Evolutionary conservation across 164 flowering plant genomes (phyloP).

Genomic region (Nelumbo lutea): DNA sequence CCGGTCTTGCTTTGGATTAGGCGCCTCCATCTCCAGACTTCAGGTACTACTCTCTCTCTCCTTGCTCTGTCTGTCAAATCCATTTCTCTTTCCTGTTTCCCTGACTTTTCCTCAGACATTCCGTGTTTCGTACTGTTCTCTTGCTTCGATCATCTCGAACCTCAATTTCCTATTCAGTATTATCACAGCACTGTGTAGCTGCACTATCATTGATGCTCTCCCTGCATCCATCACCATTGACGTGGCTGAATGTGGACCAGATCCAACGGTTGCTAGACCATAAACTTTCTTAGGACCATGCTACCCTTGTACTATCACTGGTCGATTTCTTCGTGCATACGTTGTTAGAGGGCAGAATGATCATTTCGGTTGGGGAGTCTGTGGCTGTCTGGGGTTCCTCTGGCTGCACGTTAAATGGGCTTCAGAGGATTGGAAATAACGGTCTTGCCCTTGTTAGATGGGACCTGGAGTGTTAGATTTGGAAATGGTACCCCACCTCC

Average conservation of each 20-base stretch:
- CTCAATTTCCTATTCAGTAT: neutral
- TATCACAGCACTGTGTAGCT: neutral
- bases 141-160: neutral
- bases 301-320: too few species aligned
- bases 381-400: neutral
- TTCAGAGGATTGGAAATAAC: neutral
- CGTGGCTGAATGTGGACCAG: neutral
- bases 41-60: neutral
- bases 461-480: too few species aligned
- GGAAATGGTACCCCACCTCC: neutral
- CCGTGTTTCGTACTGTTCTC: slow-evolving; percentile 6
- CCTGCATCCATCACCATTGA: neutral
- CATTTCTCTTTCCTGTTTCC: neutral
- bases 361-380: neutral
- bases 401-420: neutral
- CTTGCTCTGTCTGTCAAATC: neutral
- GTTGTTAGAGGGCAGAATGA: neutral
- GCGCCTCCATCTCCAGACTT: neutral
- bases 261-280: neutral
- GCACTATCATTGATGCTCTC: neutral
- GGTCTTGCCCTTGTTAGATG: neutral
- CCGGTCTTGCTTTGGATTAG: neutral
- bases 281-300: too few species aligned
- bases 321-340: too few species aligned
- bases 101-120: slow-evolving; percentile 2